These are phyloP conservation scores for Physocladia obscura DNA, from an alignment of 192 early-diverging fungal species.

Conservation along the genomic window DNA sequence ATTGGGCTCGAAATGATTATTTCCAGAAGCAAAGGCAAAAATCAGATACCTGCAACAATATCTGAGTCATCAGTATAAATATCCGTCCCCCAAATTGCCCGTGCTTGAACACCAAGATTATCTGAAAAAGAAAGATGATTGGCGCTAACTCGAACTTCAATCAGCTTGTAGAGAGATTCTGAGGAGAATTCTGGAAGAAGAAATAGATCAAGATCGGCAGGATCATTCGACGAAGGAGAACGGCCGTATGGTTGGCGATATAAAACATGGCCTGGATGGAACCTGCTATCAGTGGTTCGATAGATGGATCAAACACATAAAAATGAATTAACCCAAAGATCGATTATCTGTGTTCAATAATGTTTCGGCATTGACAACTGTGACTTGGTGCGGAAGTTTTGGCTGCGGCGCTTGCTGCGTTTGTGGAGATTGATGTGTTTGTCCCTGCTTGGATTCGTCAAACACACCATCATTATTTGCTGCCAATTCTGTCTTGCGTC, in stretches of 20 bases:
- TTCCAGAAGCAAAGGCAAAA: neutral
- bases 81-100: conserved; percentile 80
- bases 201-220: conserved; percentile 31
- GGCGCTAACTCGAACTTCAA: conserved; percentile 70
- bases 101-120: conserved; percentile 61
- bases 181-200: conserved; percentile 51
- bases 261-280: neutral
- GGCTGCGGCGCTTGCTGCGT: too few relatives aligned
- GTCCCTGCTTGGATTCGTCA: too few relatives aligned
- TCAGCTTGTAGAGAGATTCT: conserved; percentile 48
- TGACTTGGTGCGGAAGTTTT: too few relatives aligned
- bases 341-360: neutral
- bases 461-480: too few relatives aligned
- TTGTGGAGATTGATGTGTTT: too few relatives aligned
- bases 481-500: too few relatives aligned
- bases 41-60: conserved; percentile 65
- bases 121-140: conserved; percentile 57
- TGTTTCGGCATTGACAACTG: conserved; percentile 10
- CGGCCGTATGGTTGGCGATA: neutral
- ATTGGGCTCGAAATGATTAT: neutral
- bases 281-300: neutral
- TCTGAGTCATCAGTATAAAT: conserved; percentile 86
- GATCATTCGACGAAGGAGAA: neutral
- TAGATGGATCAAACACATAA: neutral
- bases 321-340: neutral